phyloP scores from a whole-genome alignment of 2,329 filamentous ascomycete genomes.

The Exophiala spinifera region DNA sequence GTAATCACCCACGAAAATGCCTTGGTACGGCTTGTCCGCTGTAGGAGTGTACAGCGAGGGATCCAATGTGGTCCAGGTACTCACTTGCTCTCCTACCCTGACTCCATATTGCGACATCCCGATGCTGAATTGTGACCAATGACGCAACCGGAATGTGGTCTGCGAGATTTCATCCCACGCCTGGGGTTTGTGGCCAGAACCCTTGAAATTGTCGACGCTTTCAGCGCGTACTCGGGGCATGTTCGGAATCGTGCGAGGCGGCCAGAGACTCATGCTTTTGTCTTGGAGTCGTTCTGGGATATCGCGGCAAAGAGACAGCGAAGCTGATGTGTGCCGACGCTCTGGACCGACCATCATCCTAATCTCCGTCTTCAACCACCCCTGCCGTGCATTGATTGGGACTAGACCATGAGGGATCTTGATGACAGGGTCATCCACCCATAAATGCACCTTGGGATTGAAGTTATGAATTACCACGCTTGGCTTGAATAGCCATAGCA shows the following conservation, averaged over 20 bases:
- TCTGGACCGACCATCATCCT: conserved; percentile 39
- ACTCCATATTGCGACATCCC: conserved; percentile 38
- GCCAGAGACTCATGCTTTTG: conserved; percentile 63
- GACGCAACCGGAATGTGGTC: conserved; percentile 68
- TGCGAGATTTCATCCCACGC: conserved; percentile 62
- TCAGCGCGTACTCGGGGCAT: conserved; percentile 54
- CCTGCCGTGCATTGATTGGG: conserved; percentile 23
- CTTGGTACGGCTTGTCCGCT: conserved; percentile 73
- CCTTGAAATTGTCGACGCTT: conserved; percentile 43
- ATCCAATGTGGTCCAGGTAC: conserved; percentile 70
- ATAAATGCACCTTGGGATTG: conserved; percentile 65
- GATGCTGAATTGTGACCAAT: conserved; percentile 67
- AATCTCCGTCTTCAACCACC: conserved; percentile 41
- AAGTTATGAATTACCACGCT: conserved; percentile 71
- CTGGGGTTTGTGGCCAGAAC: conserved; percentile 49
- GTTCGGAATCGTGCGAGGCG: conserved; percentile 67
- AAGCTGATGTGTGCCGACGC: conserved; percentile 35
- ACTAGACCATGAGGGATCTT: conserved; percentile 45
- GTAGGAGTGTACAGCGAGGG: conserved; percentile 77
- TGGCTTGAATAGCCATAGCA: conserved; percentile 63
- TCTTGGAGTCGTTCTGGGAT: conserved; percentile 42
- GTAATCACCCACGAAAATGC: conserved; percentile 92
- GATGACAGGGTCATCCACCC: conserved; percentile 70
- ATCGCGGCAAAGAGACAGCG: conserved; percentile 63
- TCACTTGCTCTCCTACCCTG: conserved; percentile 52